Base-by-base conservation (phyloP, 768 basidiomycete species). In the Rhizopogon rudus region DNA sequence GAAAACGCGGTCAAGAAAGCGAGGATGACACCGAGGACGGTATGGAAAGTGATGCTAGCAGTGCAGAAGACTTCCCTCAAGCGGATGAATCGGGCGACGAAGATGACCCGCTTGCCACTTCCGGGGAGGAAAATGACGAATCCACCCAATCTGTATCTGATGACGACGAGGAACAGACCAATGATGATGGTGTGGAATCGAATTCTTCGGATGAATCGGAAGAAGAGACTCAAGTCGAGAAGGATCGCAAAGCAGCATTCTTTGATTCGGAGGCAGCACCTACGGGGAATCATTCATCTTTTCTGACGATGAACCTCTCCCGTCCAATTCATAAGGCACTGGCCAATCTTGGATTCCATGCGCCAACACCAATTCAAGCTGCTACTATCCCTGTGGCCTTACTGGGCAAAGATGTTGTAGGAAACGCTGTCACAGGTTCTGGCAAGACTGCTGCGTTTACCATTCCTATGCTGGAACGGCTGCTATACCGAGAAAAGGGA, bases 401-500 rank as follows among this genome's bases (percentile, higher is more conserved):
- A 17, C 69, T 95, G 22, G 97, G 97, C 50, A 94, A 97, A 67
- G 97, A 99, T 68, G 81, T 99, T 39, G 94, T 99, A 52, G 97
- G 96, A 33, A 88, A 84, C 56, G 96, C 97, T 17, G 91, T 96
- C 16, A 99, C 97, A 16, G 97, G 97, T 57, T 97, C 94, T 5
- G 97, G 97, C 57, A 99, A 99, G 77, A 99, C 97, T 1, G 96
- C 93, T 9, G 97, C 97, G 2, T 99, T 98, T 73, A 87, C 89
- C 65, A 86, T 98, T 56, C 97, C 97, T 40, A 88, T 95, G 73
- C 71, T 95, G 49, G 97, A 99, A 70, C 87, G 97, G 55, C 77
- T 99, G 31, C 71, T 95, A 52, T 98, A 95, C 66, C 82, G 97
- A 53, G 94, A 98, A 60, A 87, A 90, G 60, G 88, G 91, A 16